Evolutionary conservation across 305 asterid genomes (phyloP).

Genomic region (Solanum hybrid): DNA sequence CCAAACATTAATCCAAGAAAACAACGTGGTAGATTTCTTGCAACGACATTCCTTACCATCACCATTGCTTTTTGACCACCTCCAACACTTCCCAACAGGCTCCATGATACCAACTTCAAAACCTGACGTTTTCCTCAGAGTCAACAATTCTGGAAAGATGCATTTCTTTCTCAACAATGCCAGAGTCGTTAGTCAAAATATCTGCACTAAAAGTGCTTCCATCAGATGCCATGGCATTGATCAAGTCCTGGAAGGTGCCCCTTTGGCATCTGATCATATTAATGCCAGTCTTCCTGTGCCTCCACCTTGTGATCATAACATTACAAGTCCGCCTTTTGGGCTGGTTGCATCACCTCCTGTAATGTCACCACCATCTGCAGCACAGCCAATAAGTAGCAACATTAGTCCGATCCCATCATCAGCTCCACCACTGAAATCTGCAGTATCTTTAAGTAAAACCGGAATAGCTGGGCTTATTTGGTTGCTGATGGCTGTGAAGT

Average conservation of each 20-base stretch:
- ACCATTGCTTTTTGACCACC: slow-evolving; percentile 50
- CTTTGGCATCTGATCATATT: slow-evolving; percentile 2
- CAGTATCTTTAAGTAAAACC: neutral
- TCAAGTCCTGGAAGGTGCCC: slow-evolving; percentile 34
- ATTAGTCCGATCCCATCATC: neutral
- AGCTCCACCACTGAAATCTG: neutral
- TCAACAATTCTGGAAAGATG: slow-evolving; percentile 37
- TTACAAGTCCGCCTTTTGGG: neutral
- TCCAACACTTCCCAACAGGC: slow-evolving; percentile 53
- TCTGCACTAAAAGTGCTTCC: slow-evolving; percentile 39
- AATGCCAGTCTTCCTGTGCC: neutral
- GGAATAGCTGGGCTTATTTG: neutral
- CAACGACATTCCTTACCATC: slow-evolving; percentile 67
- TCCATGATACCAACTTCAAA: slow-evolving; percentile 53
- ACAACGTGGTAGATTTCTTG: slow-evolving; percentile 37
- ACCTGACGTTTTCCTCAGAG: slow-evolving; percentile 36
- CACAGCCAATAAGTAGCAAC: neutral
- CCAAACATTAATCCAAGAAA: slow-evolving; percentile 12
- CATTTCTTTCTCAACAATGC: slow-evolving; percentile 55
- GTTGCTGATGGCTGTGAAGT: neutral
- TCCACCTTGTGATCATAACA: neutral
- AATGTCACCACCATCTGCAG: neutral
- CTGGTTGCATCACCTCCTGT: neutral
- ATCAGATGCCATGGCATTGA: slow-evolving; percentile 77
- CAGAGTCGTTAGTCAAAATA: slow-evolving; percentile 45